Conservation (phyloP, 352 stramenopile species). For the Pilasporangium apinafurcum region DNA sequence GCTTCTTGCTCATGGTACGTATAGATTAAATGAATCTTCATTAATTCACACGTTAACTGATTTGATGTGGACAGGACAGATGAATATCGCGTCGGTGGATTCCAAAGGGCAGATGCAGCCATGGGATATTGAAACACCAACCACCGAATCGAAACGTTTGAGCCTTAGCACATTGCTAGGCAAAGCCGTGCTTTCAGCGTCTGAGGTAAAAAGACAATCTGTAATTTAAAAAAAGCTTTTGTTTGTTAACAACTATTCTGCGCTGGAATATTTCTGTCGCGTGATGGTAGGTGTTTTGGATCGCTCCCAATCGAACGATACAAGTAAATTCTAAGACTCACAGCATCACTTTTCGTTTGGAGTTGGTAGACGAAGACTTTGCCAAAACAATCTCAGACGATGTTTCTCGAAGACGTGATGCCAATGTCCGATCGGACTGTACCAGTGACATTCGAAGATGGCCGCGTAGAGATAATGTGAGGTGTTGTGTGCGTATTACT, state of each 20-base stretch:
- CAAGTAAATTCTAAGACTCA: no score
- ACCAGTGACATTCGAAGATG: no score
- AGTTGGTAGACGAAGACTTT: no score
- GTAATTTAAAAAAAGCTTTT: neutral
- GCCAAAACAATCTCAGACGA: no score
- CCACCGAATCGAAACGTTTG: slow-evolving; percentile 12
- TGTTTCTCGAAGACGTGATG: no score
- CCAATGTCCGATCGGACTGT: no score
- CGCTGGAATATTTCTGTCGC: neutral
- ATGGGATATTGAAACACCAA: slow-evolving; percentile 7
- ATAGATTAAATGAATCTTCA: neutral
- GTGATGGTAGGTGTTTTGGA: neutral
- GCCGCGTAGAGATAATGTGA: no score
- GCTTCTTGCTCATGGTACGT: slow-evolving; percentile 21
- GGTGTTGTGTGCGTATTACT: no score
- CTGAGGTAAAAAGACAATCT: slow-evolving; percentile 6
- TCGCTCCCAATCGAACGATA: neutral
- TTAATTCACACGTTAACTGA: neutral
- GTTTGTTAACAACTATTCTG: no score
- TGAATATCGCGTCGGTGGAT: neutral
- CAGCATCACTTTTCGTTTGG: no score
- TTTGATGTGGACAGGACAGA: slow-evolving; percentile 14
- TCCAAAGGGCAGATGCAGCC: slow-evolving; percentile 1
- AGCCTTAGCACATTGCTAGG: slow-evolving; percentile 13
- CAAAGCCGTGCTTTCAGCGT: slow-evolving; percentile 4